Percentiles rank a stretch among this genome's conserved stretches.
Evolutionary conservation across 805 yeast genomes (phyloP).

Genomic region (Sugiyamaella valdiviana): DNA sequence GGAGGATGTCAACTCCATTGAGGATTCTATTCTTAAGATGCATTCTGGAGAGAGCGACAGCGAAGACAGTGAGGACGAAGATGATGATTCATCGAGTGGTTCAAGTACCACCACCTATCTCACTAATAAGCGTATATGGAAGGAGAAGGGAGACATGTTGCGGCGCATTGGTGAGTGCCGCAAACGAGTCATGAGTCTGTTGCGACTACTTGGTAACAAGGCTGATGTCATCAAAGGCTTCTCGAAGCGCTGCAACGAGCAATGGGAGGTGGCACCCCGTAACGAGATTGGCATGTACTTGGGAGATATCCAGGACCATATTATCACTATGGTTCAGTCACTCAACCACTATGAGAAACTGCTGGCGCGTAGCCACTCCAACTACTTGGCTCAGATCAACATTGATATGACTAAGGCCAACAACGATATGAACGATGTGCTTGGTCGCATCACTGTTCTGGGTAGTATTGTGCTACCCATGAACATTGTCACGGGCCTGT

Average conservation of each 20-base stretch:
- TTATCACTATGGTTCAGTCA: conserved; percentile 94
- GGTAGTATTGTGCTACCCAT: conserved; percentile 95
- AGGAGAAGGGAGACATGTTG: conserved; percentile 89
- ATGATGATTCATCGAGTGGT: conserved; percentile 26
- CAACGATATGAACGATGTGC: conserved; percentile 93
- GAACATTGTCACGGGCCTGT: conserved; percentile 90
- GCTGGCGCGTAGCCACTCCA: conserved; percentile 90
- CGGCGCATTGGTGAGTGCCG: conserved; percentile 93
- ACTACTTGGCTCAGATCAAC: conserved; percentile 92
- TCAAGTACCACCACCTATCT: conserved; percentile 28
- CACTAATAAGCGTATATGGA: conserved; percentile 64
- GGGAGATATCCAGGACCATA: conserved; percentile 97
- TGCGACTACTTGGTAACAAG: conserved; percentile 79
- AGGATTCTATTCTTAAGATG: conserved; percentile 83
- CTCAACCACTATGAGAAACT: conserved; percentile 91
- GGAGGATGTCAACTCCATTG: conserved; percentile 90
- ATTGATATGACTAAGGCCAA: conserved; percentile 97
- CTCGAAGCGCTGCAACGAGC: conserved; percentile 83
- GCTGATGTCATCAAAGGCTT: conserved; percentile 98
- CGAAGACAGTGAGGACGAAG: conserved; percentile 33
- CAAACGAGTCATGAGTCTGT: conserved; percentile 84
- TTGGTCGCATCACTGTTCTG: conserved; percentile 84
- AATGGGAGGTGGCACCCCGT: conserved; percentile 70
- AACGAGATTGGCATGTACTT: conserved; percentile 89
- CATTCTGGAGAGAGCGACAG: conserved; percentile 57